Evolutionary conservation across 129 eudicot species (phyloP).

Genomic region (Escallonia herrerae): DNA sequence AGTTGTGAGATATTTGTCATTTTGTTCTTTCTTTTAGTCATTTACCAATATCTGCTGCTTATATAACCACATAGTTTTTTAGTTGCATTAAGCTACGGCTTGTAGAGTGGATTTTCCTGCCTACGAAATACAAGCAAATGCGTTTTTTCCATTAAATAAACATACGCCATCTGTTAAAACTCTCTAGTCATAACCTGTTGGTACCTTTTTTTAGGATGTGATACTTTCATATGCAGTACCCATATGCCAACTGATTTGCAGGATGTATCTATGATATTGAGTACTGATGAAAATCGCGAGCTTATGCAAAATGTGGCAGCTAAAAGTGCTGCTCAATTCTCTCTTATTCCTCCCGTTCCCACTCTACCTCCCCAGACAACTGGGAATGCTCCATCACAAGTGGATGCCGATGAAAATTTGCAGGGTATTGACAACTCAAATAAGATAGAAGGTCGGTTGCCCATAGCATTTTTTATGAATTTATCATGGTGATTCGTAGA

Average conservation of each 20-base stretch:
- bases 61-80: not conserved
- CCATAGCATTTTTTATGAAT: constrained; percentile 1
- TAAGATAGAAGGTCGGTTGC: constrained; percentile 45
- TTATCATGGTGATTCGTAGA: not conserved
- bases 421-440: constrained; percentile 22
- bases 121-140: not conserved
- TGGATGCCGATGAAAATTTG: constrained; percentile 15
- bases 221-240: not conserved
- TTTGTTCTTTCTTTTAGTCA: not conserved
- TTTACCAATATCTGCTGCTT: not conserved
- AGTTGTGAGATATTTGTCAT: not conserved
- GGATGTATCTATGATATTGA: constrained; percentile 87
- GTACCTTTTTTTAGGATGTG: not conserved
- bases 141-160: too few species aligned
- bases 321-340: constrained; percentile 58
- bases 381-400: constrained; percentile 9
- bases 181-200: not conserved
- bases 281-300: constrained; percentile 84
- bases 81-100: not conserved
- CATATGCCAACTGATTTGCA: constrained; percentile 20
- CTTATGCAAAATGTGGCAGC: constrained; percentile 73
- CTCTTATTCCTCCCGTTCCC: constrained; percentile 70
- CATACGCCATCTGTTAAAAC: not conserved
- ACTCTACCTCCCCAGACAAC: constrained; percentile 18
- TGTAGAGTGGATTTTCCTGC: not conserved